Percentiles rank a stretch among this genome's conserved stretches.
Evolutionary conservation across 1,284 basidiomycete species (phyloP).

Genomic region (Malassezia psittaci): DNA sequence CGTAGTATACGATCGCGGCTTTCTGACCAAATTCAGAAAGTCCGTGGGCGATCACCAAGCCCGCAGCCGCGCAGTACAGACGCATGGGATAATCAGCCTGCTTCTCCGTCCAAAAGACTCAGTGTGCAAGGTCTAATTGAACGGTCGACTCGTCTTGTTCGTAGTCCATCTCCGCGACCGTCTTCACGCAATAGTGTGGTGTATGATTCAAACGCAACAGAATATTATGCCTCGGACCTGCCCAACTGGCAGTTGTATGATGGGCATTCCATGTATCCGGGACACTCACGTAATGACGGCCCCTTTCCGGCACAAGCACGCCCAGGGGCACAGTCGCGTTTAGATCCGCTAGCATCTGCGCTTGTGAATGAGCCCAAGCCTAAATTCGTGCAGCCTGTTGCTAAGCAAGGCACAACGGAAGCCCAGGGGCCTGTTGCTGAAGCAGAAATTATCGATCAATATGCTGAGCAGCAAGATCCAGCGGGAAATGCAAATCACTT

Average conservation of each 20-base stretch:
- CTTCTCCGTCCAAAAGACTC: slow-evolving; percentile 6
- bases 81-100: background rate
- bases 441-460: no score
- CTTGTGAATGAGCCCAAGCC: no score
- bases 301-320: no score
- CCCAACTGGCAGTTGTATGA: slow-evolving; percentile 18
- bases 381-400: no score
- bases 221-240: slow-evolving; percentile 12
- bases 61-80: background rate
- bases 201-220: slow-evolving; percentile 5
- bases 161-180: slow-evolving; percentile 4
- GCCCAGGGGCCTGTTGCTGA: no score
- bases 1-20: slow-evolving; percentile 13
- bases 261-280: background rate
- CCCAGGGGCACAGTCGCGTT: no score
- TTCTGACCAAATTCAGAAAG: slow-evolving; percentile 14
- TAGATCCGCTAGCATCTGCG: no score
- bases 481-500: no score
- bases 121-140: slow-evolving; percentile 6
- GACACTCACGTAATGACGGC: no score
- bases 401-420: no score
- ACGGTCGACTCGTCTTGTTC: slow-evolving; percentile 5
- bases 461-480: no score
- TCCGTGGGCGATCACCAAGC: slow-evolving; percentile 14
- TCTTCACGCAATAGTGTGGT: slow-evolving; percentile 6